Percentiles rank a stretch among this genome's conserved stretches.
Evolutionary conservation across 345 rosid species (phyloP).

Genomic region (Linum usitatissimum): DNA sequence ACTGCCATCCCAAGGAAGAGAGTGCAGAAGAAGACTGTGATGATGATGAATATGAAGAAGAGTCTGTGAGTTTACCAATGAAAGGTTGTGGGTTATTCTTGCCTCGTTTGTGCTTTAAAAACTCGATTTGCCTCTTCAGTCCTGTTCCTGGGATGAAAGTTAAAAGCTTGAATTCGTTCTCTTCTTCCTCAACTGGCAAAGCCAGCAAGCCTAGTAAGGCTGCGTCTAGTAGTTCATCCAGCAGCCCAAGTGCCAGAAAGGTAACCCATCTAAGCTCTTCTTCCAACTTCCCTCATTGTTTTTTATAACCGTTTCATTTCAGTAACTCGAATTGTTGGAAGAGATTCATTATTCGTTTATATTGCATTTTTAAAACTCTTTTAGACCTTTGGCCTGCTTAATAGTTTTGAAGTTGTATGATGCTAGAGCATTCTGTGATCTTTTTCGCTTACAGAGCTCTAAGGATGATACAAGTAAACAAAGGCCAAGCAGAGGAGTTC

Average conservation of each 20-base stretch:
- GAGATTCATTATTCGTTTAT: no score
- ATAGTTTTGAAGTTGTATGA: no score
- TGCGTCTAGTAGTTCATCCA: slow-evolving; percentile 26
- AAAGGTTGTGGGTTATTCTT: slow-evolving; percentile 62
- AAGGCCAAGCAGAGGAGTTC: slow-evolving; percentile 27
- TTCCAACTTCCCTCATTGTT: not conserved
- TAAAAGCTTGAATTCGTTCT: slow-evolving; percentile 25
- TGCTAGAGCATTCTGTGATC: not conserved
- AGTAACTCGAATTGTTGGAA: no score
- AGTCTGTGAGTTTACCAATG: slow-evolving; percentile 30
- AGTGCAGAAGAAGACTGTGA: slow-evolving; percentile 36
- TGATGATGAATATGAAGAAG: slow-evolving; percentile 24
- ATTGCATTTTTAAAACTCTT: no score
- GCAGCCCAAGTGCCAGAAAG: slow-evolving; percentile 36
- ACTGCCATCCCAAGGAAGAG: slow-evolving; percentile 30
- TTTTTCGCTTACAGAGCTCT: slow-evolving; percentile 30
- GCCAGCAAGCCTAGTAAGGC: slow-evolving; percentile 33
- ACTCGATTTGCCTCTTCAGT: slow-evolving; percentile 42
- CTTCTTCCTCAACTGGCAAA: slow-evolving; percentile 19
- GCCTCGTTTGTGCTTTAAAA: slow-evolving; percentile 58
- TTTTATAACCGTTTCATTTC: not conserved
- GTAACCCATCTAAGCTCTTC: slow-evolving; percentile 19
- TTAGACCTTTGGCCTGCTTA: no score
- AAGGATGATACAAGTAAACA: slow-evolving; percentile 29
- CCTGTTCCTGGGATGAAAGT: slow-evolving; percentile 51